These are phyloP conservation scores for Stentor roeselii DNA, from an alignment of 73 alveolate genomes.

Conservation along the genomic window DNA sequence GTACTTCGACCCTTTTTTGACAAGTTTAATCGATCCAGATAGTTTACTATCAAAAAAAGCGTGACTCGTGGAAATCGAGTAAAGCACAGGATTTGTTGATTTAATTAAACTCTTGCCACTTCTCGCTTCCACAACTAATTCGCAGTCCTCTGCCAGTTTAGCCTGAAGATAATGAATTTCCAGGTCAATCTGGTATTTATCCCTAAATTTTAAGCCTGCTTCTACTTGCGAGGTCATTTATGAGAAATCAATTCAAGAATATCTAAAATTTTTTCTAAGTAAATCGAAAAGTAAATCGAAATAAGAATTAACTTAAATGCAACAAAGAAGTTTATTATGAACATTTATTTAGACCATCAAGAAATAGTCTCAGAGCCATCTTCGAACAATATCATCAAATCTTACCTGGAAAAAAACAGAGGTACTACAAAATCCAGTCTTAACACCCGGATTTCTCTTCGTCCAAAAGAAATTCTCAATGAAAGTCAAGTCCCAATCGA, in stretches of 20 bases:
- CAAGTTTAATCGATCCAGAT: neutral
- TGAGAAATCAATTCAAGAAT: no score
- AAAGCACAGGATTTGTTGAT: neutral
- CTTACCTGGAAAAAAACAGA: neutral
- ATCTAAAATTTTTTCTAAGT: no score
- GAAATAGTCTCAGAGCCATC: neutral
- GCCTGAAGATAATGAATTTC: constrained; percentile 1
- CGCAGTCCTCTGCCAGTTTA: neutral
- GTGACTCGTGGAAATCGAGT: neutral
- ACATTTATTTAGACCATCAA: no score
- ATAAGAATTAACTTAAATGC: no score
- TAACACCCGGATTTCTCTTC: neutral
- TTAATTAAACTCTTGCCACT: neutral
- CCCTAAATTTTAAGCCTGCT: no score
- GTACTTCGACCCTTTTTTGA: neutral
- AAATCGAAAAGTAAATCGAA: no score
- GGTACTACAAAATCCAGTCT: neutral
- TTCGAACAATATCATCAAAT: neutral
- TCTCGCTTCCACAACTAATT: neutral
- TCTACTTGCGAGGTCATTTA: no score
- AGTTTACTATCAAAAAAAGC: neutral
- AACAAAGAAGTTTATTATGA: no score
- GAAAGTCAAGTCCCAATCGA: neutral
- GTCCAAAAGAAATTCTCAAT: neutral
- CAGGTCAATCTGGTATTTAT: no score